Evolutionary conservation across 2,329 filamentous ascomycete genomes (phyloP).

Genomic region (Xylariaceae sp.): DNA sequence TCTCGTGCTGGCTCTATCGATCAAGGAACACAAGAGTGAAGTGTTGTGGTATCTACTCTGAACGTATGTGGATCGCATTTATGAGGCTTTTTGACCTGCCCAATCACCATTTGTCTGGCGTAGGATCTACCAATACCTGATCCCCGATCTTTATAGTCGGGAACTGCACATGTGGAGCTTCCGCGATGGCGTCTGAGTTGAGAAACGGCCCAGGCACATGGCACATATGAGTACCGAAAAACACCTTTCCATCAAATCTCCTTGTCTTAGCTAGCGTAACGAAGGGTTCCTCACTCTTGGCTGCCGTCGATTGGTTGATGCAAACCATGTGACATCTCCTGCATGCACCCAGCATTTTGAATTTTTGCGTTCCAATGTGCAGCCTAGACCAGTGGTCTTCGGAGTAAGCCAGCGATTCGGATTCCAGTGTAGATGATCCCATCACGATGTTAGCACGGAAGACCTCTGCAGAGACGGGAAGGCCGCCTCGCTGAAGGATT

Average conservation of each 20-base stretch:
- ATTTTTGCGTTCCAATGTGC: conserved; percentile 58
- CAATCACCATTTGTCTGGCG: conserved; percentile 1
- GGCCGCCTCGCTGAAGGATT: conserved; percentile 61
- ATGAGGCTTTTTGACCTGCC: no score
- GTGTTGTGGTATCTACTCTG: no score
- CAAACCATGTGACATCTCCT: conserved; percentile 95
- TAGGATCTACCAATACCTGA: conserved; percentile 20
- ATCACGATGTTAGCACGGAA: conserved; percentile 90
- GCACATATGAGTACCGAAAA: conserved; percentile 81
- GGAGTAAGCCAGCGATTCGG: conserved; percentile 55
- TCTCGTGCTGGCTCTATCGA: no score
- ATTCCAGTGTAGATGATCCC: conserved; percentile 26
- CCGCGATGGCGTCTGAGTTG: not conserved
- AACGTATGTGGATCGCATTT: no score
- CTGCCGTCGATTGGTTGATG: conserved; percentile 77
- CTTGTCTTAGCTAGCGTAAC: conserved; percentile 84
- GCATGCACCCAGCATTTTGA: conserved; percentile 77
- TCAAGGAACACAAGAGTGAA: no score
- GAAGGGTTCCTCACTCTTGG: conserved; percentile 79
- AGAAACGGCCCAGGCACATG: conserved; percentile 29
- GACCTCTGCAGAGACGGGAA: conserved; percentile 63
- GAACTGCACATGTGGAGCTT: conserved; percentile 28
- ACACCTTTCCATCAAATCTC: conserved; percentile 76
- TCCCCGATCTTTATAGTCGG: conserved; percentile 51
- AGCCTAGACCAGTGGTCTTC: conserved; percentile 76